phyloP scores from a whole-genome alignment of 768 basidiomycete genomes.

The Tricholoma hemisulphureum region DNA sequence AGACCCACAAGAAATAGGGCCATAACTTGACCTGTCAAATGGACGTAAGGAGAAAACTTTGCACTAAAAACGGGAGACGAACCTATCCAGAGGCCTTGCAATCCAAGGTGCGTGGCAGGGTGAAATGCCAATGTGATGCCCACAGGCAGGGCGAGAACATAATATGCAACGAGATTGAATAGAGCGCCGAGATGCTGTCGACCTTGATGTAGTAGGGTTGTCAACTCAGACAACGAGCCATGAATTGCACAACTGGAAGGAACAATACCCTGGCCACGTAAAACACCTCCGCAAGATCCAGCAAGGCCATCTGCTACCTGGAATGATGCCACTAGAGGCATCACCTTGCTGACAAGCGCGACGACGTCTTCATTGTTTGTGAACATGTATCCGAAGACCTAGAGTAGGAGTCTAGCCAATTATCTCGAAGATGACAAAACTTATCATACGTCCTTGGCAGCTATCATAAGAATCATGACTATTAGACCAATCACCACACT shows the following conservation, averaged over 20 bases:
- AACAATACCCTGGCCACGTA: slow-evolving; percentile 80
- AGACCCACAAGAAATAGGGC: slow-evolving; percentile 71
- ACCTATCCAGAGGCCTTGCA: slow-evolving; percentile 83
- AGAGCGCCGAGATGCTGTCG: slow-evolving; percentile 73
- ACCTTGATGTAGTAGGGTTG: slow-evolving; percentile 35
- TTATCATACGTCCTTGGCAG: slow-evolving; percentile 47
- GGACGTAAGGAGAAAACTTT: slow-evolving; percentile 24
- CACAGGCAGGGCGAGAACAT: slow-evolving; percentile 73
- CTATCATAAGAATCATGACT: slow-evolving; percentile 61
- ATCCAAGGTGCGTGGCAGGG: slow-evolving; percentile 37
- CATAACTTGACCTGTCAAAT: slow-evolving; percentile 59
- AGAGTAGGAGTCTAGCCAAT: too few relatives aligned
- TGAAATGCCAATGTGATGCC: slow-evolving; percentile 74
- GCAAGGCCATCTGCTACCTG: slow-evolving; percentile 76
- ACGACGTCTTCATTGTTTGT: slow-evolving; percentile 64
- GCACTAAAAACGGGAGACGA: too few relatives aligned
- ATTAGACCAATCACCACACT: slow-evolving; percentile 57
- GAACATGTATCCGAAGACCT: slow-evolving; percentile 69
- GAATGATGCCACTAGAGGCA: slow-evolving; percentile 74
- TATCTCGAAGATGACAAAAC: background rate
- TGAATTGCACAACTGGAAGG: background rate
- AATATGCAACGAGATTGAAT: slow-evolving; percentile 77
- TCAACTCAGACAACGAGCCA: background rate
- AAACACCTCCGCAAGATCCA: slow-evolving; percentile 64
- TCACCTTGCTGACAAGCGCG: slow-evolving; percentile 57